These are phyloP conservation scores for Conticribra guillardii DNA, from an alignment of 108 stramenopile genomes.

Conservation along the genomic window DNA sequence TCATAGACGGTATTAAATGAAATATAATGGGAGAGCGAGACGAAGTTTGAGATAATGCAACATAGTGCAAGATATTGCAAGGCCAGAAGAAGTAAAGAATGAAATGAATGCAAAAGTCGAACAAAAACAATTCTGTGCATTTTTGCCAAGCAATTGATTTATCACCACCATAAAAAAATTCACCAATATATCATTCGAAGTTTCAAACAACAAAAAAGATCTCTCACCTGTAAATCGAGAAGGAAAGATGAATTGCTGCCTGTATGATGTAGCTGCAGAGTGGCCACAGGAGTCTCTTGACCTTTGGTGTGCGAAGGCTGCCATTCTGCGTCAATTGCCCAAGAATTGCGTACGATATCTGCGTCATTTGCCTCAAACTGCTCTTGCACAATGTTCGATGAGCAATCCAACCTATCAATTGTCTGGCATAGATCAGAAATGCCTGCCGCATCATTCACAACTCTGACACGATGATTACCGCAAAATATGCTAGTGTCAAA, in stretches of 20 bases:
- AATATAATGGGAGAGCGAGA: too few species aligned
- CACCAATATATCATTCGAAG: too few species aligned
- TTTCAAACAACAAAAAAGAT: too few species aligned
- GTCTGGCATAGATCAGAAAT: not conserved
- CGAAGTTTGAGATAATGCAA: too few species aligned
- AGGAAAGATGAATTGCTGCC: slow-evolving; percentile 21
- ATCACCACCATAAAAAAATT: too few species aligned
- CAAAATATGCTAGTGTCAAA: not conserved
- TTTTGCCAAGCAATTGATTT: too few species aligned
- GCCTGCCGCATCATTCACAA: not conserved
- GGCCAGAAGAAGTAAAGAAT: too few species aligned
- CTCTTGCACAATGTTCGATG: not conserved
- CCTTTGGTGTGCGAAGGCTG: slow-evolving; percentile 33
- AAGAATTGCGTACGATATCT: slow-evolving; percentile 5
- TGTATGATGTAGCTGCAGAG: slow-evolving; percentile 40
- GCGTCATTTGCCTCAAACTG: not conserved
- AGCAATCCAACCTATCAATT: not conserved
- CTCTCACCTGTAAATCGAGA: slow-evolving; percentile 43
- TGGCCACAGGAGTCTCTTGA: slow-evolving; percentile 39
- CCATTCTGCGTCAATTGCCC: slow-evolving; percentile 61
- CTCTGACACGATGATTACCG: not conserved
- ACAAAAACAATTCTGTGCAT: too few species aligned
- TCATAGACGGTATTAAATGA: too few species aligned
- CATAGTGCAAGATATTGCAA: too few species aligned
- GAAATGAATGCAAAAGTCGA: too few species aligned